These are phyloP conservation scores for Backusella macrospora DNA, from an alignment of 192 early-diverging fungal genomes.

Conservation along the genomic window DNA sequence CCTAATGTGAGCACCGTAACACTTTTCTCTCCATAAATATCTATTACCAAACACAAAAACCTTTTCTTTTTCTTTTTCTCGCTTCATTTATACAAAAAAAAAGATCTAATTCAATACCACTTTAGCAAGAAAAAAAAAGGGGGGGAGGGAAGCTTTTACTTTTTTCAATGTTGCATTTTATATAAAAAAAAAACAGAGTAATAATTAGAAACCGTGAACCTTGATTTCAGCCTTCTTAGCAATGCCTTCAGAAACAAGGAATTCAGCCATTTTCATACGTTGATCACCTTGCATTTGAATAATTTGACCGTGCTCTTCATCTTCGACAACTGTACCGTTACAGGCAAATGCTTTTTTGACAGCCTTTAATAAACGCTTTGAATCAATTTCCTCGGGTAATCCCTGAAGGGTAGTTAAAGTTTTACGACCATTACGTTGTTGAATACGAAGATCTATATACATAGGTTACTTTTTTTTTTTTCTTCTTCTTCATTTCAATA, in stretches of 20 bases:
- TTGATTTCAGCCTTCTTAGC: constrained; percentile 86
- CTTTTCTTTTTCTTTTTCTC: too few species aligned
- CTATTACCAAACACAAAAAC: too few species aligned
- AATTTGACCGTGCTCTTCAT: constrained; percentile 89
- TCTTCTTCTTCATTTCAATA: too few species aligned
- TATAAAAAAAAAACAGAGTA: neutral
- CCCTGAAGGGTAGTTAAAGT: constrained; percentile 96
- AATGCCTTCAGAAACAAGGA: constrained; percentile 80
- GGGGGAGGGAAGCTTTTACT: neutral
- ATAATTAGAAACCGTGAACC: constrained; percentile 92
- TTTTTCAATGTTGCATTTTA: neutral
- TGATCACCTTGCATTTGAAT: constrained; percentile 98
- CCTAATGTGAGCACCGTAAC: too few species aligned
- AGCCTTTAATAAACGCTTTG: constrained; percentile 90
- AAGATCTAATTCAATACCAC: too few species aligned
- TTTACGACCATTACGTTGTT: constrained; percentile 96
- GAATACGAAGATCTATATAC: constrained; percentile 91
- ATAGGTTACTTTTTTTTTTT: neutral
- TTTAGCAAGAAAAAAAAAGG: too few species aligned
- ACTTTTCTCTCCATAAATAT: too few species aligned
- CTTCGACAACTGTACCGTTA: constrained; percentile 92
- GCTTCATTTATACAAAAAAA: too few species aligned
- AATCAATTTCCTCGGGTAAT: constrained; percentile 81
- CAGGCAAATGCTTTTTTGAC: constrained; percentile 98
- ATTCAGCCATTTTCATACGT: constrained; percentile 77